Conservation (phyloP, 2,329 filamentous ascomycete species). For the Elsinoe ampelina region DNA sequence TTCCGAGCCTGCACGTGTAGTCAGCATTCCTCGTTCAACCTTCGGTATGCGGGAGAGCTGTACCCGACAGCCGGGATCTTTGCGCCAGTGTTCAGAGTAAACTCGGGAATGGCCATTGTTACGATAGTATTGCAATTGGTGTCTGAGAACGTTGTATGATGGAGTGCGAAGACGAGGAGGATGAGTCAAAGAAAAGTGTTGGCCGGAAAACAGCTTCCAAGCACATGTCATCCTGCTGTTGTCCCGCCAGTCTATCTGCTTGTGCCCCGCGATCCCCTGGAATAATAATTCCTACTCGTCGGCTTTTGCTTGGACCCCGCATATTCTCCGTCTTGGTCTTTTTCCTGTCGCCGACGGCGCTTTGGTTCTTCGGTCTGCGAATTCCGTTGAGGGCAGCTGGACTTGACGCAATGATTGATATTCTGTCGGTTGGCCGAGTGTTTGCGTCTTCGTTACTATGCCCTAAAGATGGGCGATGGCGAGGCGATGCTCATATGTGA, state of each 20-base stretch:
- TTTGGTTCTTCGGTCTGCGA: too few species aligned
- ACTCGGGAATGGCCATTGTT: conserved; percentile 24
- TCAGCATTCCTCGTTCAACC: conserved; percentile 8
- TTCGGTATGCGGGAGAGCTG: background rate
- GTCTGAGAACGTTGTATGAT: background rate
- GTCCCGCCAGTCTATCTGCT: background rate
- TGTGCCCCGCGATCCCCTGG: background rate
- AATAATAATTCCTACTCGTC: conserved; percentile 9
- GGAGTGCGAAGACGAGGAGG: background rate
- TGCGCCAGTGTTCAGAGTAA: conserved; percentile 31
- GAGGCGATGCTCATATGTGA: too few species aligned
- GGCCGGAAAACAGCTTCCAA: background rate
- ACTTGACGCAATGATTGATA: too few species aligned
- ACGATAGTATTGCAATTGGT: background rate
- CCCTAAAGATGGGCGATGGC: too few species aligned
- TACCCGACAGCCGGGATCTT: conserved; percentile 30
- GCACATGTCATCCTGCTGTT: background rate
- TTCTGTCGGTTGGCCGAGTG: too few species aligned
- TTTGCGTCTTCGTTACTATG: too few species aligned
- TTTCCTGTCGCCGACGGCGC: conserved; percentile 14
- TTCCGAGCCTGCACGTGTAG: conserved; percentile 22
- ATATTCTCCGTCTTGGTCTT: conserved; percentile 8
- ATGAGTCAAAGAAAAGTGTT: background rate
- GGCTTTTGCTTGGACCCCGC: conserved; percentile 6
- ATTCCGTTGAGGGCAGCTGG: too few species aligned